Conservation (phyloP, 768 basidiomycete genomes). For the Boletus edulis region DNA sequence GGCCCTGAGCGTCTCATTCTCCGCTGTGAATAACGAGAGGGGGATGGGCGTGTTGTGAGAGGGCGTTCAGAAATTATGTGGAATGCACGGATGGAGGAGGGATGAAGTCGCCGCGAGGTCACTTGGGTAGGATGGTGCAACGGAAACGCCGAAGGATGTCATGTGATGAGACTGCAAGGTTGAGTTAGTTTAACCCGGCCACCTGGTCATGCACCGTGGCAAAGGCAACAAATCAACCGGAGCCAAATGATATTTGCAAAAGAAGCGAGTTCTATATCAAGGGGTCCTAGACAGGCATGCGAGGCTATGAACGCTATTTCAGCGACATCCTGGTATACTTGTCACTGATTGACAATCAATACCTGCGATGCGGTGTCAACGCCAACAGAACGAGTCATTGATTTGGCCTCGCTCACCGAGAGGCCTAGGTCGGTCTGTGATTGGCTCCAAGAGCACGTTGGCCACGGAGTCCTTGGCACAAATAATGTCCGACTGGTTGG, state of each 20-base stretch:
- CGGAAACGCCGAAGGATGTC: neutral
- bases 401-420: conserved; percentile 3
- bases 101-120: conserved; percentile 1
- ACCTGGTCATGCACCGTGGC: neutral
- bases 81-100: neutral
- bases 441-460: conserved; percentile 14
- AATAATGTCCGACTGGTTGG: conserved; percentile 8
- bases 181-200: neutral
- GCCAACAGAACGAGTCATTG: neutral
- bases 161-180: neutral
- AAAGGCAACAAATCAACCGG: conserved; percentile 3
- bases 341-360: conserved; percentile 1
- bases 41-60: neutral
- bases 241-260: neutral
- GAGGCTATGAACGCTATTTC: neutral
- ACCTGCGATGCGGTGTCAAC: neutral
- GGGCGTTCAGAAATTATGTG: neutral
- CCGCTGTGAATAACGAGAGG: neutral
- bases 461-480: neutral
- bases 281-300: neutral
- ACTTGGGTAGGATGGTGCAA: neutral
- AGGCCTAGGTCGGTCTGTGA: conserved; percentile 4
- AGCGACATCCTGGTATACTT: neutral
- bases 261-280: neutral
- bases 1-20: neutral